Evolutionary conservation across 176 grass and related monocot species (phyloP), one percentile per base, ranked within the genome.

Genomic region (Raddia distichophylla): DNA sequence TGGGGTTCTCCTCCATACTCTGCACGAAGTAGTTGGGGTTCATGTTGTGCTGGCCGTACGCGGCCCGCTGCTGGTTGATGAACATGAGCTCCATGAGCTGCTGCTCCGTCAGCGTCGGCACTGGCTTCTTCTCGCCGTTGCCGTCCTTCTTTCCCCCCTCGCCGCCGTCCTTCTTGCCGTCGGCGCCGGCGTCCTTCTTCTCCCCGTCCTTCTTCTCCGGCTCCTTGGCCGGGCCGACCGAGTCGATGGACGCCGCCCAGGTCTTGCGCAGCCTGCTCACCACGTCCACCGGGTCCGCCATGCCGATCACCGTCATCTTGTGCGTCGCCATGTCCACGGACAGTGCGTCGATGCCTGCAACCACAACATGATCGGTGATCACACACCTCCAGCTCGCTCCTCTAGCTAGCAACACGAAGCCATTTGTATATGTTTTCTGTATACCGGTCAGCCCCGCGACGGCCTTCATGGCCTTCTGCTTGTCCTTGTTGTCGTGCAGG

Each of bases 1-100:
- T 97, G n/a, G 94, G 92, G 80, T 92, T 83, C 80, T 97, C 94
- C 85, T 94, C 94, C 15, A 88, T 84, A 74, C 90, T 97, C 75
- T 86, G 86, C 48, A 86, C 82, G 35, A 79, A 85, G 91, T 97
- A 97, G 12, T 87, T 85, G 3, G 42, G 13, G 85, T 8, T 62
- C 82, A 84, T 59, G 33, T 79, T 59, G 33, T 79, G 75, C 7
- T 75, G 88, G 54, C 72, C 40, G 79, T 92, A 81, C 8, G 58
- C 13, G 8, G 60, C 10, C 11, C 84, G 73, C 75, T 98, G 89
- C 64, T 87, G 80, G 32, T 89, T 91, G 52, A 94, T 65, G 10
- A 98, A 37, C 70, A 94, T 92, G 7, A 84, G 65, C 4, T 85
- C 32, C 73, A 85, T 87, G 35, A 78, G 63, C 74, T 97, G 54